Percentiles rank a stretch among this genome's conserved stretches.
Evolutionary conservation across 306 rosid genomes (phyloP).

Genomic region (Quercus variabilis): DNA sequence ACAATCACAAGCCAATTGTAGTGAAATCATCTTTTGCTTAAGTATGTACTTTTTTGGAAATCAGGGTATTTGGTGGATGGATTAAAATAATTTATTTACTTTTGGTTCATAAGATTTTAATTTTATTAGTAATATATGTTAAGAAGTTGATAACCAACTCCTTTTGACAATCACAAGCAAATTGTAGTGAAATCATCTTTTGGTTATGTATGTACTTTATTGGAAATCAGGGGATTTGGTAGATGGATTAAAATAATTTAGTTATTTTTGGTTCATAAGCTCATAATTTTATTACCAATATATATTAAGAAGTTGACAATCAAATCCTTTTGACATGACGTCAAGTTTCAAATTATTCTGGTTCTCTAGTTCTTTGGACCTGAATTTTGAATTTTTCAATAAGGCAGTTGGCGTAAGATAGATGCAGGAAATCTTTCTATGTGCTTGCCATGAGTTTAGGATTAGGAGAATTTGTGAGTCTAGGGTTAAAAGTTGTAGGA

Average conservation of each 20-base stretch:
- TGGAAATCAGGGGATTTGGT: background rate
- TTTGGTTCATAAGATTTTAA: background rate
- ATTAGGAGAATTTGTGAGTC: too few species aligned
- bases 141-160: background rate
- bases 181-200: background rate
- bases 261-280: background rate
- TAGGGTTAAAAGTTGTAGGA: too few species aligned
- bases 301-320: background rate
- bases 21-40: conserved; percentile 3
- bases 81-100: background rate
- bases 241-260: background rate
- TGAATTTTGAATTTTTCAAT: background rate
- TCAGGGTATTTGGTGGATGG: background rate
- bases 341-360: background rate
- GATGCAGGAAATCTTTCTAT: too few species aligned
- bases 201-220: conserved; percentile 13
- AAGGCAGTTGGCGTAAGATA: background rate
- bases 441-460: too few species aligned
- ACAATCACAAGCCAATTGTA: conserved; percentile 4
- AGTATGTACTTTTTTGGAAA: conserved; percentile 12
- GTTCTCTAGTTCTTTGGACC: background rate
- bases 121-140: background rate
- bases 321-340: background rate
- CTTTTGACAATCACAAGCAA: too few species aligned
- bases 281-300: background rate